Conservation (phyloP, 306 rosid genomes). For the Abrus precatorius region DNA sequence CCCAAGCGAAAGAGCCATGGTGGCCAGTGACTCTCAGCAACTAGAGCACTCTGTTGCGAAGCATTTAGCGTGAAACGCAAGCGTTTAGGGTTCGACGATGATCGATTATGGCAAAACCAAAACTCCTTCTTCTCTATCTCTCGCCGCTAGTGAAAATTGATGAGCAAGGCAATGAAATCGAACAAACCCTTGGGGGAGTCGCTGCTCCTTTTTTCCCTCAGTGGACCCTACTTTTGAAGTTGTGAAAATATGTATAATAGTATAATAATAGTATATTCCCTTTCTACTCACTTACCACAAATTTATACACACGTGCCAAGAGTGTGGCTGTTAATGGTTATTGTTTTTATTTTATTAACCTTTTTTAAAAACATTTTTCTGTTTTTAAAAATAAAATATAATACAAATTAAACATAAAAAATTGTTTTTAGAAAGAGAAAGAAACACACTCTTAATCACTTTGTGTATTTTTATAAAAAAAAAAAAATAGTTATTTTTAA, state of each 20-base stretch:
- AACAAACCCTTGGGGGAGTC: not conserved
- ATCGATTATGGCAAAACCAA: not conserved
- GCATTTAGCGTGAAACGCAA: constrained; percentile 26
- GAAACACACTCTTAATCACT: no score
- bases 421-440: no score
- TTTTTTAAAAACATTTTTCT: no score
- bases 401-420: no score
- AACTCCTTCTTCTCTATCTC: not conserved
- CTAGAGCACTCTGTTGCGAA: constrained; percentile 20
- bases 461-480: no score
- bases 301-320: no score
- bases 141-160: constrained; percentile 2
- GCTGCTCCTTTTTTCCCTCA: not conserved
- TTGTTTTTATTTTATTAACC: no score
- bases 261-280: constrained; percentile 30
- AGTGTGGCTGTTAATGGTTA: no score
- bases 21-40: constrained; percentile 36
- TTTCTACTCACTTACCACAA: not conserved
- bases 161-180: not conserved
- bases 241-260: not conserved
- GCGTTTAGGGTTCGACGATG: constrained; percentile 33
- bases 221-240: constrained; percentile 14
- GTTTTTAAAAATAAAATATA: no score
- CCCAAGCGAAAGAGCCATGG: constrained; percentile 84
- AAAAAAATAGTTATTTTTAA: no score